Evolutionary conservation across 179 eudicot species (phyloP).

Genomic region (Heliamphora pulchella): DNA sequence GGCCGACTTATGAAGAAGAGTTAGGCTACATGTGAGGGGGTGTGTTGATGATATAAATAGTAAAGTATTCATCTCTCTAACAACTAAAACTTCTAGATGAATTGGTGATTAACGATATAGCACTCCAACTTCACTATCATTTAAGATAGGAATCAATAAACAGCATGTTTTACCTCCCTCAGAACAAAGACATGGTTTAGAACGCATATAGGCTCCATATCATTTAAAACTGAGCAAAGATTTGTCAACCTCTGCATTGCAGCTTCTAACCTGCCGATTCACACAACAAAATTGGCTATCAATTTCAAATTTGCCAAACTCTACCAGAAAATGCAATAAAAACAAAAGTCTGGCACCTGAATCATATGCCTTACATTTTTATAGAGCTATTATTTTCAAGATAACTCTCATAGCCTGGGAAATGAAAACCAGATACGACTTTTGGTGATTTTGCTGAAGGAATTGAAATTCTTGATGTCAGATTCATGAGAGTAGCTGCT

Average conservation of each 20-base stretch:
- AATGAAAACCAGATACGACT: constrained; percentile 56
- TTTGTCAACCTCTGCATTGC: constrained; percentile 99
- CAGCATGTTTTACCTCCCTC: constrained; percentile 64
- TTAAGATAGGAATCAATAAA: not conserved
- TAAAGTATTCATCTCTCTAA: too few relatives aligned
- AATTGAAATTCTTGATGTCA: constrained; percentile 55
- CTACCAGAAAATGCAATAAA: constrained; percentile 4
- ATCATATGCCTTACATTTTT: constrained; percentile 57
- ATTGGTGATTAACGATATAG: too few relatives aligned
- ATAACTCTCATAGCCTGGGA: constrained; percentile 94
- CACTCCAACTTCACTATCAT: constrained; percentile 8
- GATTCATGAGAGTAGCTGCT: constrained; percentile 81
- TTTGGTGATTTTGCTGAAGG: constrained; percentile 70
- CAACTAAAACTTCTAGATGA: too few relatives aligned
- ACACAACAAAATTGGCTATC: constrained; percentile 16
- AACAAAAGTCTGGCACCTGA: constrained; percentile 9
- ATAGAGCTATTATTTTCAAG: constrained; percentile 78
- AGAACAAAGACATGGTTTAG: constrained; percentile 95
- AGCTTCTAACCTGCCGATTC: constrained; percentile 86
- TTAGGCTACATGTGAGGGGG: too few relatives aligned
- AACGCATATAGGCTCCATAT: constrained; percentile 99
- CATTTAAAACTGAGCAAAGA: constrained; percentile 91
- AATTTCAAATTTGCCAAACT: not conserved
- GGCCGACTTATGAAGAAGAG: too few relatives aligned
- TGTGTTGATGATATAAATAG: too few relatives aligned